Evolutionary conservation across 371 early-diverging fungal genomes (phyloP).

Genomic region (Cladochytrium tenue): DNA sequence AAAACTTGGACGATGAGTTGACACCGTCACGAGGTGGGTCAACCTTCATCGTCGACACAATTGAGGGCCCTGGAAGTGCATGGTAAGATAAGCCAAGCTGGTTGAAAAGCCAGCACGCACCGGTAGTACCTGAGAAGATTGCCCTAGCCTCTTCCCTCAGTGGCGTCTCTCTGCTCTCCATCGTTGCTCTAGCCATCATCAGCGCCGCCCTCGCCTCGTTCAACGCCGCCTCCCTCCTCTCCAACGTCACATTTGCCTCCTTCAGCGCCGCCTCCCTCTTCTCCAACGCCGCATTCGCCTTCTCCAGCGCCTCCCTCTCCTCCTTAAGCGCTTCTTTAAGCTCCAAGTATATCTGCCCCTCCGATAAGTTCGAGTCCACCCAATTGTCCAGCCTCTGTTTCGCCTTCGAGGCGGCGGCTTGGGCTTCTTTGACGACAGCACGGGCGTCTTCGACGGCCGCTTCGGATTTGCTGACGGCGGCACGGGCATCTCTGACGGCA

Average conservation of each 20-base stretch:
- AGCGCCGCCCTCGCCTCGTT: too few species aligned
- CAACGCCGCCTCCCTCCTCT: too few species aligned
- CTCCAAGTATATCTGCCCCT: not conserved
- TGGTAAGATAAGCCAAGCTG: too few species aligned
- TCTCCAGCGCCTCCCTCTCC: conserved; percentile 4
- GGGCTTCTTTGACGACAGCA: not conserved
- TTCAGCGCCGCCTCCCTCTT: not conserved
- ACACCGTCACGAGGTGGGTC: too few species aligned
- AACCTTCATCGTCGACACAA: too few species aligned
- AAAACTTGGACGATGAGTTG: too few species aligned
- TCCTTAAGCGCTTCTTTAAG: not conserved
- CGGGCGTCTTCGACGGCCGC: not conserved
- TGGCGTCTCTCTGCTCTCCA: not conserved
- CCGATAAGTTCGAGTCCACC: not conserved
- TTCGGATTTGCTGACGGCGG: not conserved
- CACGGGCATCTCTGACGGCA: too few species aligned
- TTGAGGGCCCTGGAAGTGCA: too few species aligned
- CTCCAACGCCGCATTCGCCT: conserved; percentile 1
- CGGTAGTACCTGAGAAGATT: too few species aligned
- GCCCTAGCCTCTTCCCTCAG: too few species aligned
- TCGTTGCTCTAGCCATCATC: not conserved
- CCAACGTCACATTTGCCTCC: not conserved
- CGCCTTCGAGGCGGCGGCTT: not conserved
- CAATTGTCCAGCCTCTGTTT: not conserved
- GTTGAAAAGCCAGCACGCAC: too few species aligned